A percentile compares a stretch with the other conserved stretches of the same genome.
These are phyloP conservation scores for Firmiana major DNA, from an alignment of 345 rosid species.

Conservation along the genomic window DNA sequence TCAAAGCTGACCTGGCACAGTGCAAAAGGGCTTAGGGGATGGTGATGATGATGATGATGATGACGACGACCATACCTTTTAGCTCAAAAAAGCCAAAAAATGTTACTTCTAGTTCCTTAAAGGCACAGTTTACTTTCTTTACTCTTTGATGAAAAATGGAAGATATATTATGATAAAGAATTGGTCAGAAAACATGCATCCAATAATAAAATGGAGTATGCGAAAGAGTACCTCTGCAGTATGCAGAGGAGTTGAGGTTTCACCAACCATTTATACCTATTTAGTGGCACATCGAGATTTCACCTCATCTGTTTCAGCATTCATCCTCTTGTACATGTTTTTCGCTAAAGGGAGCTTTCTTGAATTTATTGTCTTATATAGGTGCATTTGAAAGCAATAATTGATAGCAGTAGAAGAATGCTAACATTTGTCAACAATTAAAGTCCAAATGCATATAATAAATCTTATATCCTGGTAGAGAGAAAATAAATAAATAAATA, in stretches of 20 bases:
- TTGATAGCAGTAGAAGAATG: neutral
- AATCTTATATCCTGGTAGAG: neutral
- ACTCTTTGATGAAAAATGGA: neutral
- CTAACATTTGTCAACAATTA: neutral
- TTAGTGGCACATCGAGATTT: neutral
- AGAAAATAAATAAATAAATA: neutral
- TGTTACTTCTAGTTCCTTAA: neutral
- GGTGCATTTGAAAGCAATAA: constrained; percentile 2
- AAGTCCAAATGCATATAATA: neutral
- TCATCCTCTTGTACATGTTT: neutral
- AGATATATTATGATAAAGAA: neutral
- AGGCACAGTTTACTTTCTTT: neutral
- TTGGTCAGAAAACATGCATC: neutral
- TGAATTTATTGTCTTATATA: neutral
- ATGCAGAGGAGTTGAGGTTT: neutral
- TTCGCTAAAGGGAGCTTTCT: neutral
- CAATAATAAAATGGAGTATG: neutral
- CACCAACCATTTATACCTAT: neutral
- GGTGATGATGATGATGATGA: no score
- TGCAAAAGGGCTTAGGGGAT: neutral
- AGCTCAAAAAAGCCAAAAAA: neutral
- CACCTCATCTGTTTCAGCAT: neutral
- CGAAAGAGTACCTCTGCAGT: neutral
- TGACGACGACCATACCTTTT: neutral
- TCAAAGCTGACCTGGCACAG: neutral